phyloP scores from a whole-genome alignment of 768 basidiomycete species.

The Myochromella boudieri region DNA sequence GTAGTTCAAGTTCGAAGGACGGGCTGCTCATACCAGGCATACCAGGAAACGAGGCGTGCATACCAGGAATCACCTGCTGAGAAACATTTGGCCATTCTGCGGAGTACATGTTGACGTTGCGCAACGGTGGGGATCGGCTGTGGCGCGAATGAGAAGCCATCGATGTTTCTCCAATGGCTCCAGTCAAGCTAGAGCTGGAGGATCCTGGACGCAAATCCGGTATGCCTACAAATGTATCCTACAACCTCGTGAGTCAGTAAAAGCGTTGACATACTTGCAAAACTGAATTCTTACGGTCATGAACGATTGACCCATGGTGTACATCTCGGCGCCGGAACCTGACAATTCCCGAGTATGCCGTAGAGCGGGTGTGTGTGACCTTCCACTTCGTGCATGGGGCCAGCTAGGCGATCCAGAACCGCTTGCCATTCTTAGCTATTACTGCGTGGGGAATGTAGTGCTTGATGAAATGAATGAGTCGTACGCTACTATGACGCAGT shows the following conservation, averaged over 20 bases:
- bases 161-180: constrained; percentile 59
- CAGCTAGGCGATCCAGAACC: constrained; percentile 33
- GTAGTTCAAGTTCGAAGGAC: constrained; percentile 19
- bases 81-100: constrained; percentile 7
- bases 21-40: constrained; percentile 16
- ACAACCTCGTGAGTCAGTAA: background rate
- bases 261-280: background rate
- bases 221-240: constrained; percentile 31
- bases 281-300: constrained; percentile 32
- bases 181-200: constrained; percentile 52
- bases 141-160: constrained; percentile 25
- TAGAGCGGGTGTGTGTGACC: constrained; percentile 28
- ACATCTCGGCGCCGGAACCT: constrained; percentile 34
- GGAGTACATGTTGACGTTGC: constrained; percentile 8
- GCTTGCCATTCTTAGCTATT: constrained; percentile 35
- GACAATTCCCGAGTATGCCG: constrained; percentile 38
- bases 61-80: constrained; percentile 24
- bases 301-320: constrained; percentile 31
- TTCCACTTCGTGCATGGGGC: constrained; percentile 28
- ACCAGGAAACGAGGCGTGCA: constrained; percentile 27
- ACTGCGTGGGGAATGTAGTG: constrained; percentile 29
- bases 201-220: constrained; percentile 31
- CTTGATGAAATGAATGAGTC: constrained; percentile 34
- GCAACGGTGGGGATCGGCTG: constrained; percentile 16
- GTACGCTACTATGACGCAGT: constrained; percentile 32